A percentile compares a stretch with the other conserved stretches of the same genome.
Evolutionary conservation across 371 early-diverging fungal species (phyloP).

Genomic region (Dipsacomyces acuminosporus): DNA sequence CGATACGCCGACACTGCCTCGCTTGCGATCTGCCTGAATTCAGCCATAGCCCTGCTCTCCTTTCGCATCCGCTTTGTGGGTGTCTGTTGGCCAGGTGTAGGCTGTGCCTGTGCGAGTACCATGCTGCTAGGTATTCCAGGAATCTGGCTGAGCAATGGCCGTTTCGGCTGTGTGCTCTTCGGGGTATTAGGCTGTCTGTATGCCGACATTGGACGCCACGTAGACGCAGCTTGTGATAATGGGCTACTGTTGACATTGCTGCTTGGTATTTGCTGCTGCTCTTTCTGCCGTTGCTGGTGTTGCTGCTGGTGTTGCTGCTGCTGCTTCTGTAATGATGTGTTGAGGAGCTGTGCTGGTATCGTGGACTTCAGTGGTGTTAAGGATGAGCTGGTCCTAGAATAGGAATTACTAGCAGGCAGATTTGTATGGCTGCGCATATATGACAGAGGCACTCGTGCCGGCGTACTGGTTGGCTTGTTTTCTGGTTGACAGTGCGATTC

Average conservation of each 20-base stretch:
- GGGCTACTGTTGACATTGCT: no score
- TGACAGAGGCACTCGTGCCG: no score
- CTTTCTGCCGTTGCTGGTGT: neutral
- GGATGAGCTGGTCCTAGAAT: no score
- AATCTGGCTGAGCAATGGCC: slow-evolving; percentile 20
- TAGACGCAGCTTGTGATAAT: slow-evolving; percentile 2
- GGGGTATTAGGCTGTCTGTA: slow-evolving; percentile 10
- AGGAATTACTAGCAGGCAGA: no score
- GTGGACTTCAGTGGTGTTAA: no score
- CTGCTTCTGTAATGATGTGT: no score
- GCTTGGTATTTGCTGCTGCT: neutral
- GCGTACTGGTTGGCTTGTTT: no score
- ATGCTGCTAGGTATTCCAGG: neutral
- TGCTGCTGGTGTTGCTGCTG: no score
- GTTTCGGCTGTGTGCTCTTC: slow-evolving; percentile 2
- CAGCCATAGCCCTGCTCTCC: slow-evolving; percentile 13
- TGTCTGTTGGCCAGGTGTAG: neutral
- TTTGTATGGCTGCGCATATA: no score
- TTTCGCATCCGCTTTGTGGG: slow-evolving; percentile 26
- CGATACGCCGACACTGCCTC: slow-evolving; percentile 19
- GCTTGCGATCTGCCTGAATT: slow-evolving; percentile 7
- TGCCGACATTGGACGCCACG: slow-evolving; percentile 19
- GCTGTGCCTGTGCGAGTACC: neutral
- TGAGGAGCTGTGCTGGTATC: no score
- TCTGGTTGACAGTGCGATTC: no score